phyloP scores from a whole-genome alignment of 2,329 filamentous ascomycete genomes.

The Neonectria hederae region DNA sequence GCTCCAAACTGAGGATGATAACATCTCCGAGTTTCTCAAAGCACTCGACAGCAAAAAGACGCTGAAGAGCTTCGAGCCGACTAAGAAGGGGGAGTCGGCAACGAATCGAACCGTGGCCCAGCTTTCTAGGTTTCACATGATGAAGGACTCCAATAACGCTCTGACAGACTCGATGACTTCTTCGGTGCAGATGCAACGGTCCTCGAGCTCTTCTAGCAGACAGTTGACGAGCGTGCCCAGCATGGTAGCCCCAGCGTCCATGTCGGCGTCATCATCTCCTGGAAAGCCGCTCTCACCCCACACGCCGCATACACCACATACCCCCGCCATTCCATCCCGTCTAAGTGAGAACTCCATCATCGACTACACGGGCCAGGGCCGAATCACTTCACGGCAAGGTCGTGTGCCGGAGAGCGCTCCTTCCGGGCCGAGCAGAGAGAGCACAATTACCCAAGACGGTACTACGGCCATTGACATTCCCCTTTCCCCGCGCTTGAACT shows the following conservation, averaged over 20 bases:
- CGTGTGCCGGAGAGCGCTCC: conserved; percentile 39
- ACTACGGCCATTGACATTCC: conserved; percentile 79
- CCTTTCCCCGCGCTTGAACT: conserved; percentile 70
- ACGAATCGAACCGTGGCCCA: conserved; percentile 82
- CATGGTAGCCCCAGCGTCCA: conserved; percentile 76
- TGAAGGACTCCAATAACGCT: conserved; percentile 88
- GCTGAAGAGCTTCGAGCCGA: conserved; percentile 78
- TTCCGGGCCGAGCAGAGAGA: conserved; percentile 48
- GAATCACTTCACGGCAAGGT: conserved; percentile 44
- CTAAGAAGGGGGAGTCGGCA: conserved; percentile 73
- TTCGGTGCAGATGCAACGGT: conserved; percentile 84
- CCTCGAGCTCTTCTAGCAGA: conserved; percentile 76
- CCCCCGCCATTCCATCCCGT: conserved; percentile 92
- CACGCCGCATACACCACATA: conserved; percentile 91
- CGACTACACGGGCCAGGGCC: conserved; percentile 46
- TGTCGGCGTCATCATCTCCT: conserved; percentile 88
- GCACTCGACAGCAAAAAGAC: conserved; percentile 88
- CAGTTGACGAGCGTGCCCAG: conserved; percentile 69
- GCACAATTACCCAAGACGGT: conserved; percentile 58
- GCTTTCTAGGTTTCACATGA: conserved; percentile 84
- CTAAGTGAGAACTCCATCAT: conserved; percentile 87
- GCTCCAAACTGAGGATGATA: conserved; percentile 82
- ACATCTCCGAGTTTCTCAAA: conserved; percentile 93
- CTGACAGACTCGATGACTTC: conserved; percentile 94
- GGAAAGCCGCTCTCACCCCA: conserved; percentile 90